Evolutionary conservation across 805 yeast species (phyloP).

Genomic region (Lipomyces starkeyi): DNA sequence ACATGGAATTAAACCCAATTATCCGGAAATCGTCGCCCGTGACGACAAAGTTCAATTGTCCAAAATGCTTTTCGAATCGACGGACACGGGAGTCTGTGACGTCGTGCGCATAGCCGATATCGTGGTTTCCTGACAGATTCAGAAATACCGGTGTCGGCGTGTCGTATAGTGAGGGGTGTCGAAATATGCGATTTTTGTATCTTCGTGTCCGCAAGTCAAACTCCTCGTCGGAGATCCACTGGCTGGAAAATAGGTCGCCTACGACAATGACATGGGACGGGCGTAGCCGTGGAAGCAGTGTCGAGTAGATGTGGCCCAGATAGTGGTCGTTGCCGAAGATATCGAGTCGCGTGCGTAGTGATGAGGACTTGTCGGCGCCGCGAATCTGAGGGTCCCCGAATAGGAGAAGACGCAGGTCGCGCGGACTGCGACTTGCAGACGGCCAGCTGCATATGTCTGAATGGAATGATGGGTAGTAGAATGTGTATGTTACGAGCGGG

Average conservation of each 20-base stretch:
- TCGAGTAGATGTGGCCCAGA: constrained; percentile 78
- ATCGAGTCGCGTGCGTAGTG: constrained; percentile 76
- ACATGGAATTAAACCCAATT: constrained; percentile 82
- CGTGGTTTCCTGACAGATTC: constrained; percentile 94
- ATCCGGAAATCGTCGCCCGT: constrained; percentile 79
- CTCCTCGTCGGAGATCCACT: constrained; percentile 91
- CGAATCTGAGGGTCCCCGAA: constrained; percentile 98
- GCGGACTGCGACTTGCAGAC: background rate
- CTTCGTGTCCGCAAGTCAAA: constrained; percentile 80
- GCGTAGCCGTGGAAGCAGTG: constrained; percentile 64
- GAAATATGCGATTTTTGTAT: constrained; percentile 49
- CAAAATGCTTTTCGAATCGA: constrained; percentile 74
- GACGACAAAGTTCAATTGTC: constrained; percentile 82
- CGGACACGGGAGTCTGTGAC: constrained; percentile 90
- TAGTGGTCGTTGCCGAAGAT: constrained; percentile 89
- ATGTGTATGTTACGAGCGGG: constrained; percentile 17
- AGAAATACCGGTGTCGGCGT: constrained; percentile 52
- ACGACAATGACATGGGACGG: constrained; percentile 87
- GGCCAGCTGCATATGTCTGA: constrained; percentile 26
- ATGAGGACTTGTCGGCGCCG: constrained; percentile 78
- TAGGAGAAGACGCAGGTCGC: constrained; percentile 57
- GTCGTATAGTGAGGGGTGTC: constrained; percentile 1
- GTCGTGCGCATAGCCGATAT: constrained; percentile 94
- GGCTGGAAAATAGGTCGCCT: constrained; percentile 93
- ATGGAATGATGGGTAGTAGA: constrained; percentile 19